phyloP scores from a whole-genome alignment of 495 filamentous ascomycete genomes.

The Podospora australis region DNA sequence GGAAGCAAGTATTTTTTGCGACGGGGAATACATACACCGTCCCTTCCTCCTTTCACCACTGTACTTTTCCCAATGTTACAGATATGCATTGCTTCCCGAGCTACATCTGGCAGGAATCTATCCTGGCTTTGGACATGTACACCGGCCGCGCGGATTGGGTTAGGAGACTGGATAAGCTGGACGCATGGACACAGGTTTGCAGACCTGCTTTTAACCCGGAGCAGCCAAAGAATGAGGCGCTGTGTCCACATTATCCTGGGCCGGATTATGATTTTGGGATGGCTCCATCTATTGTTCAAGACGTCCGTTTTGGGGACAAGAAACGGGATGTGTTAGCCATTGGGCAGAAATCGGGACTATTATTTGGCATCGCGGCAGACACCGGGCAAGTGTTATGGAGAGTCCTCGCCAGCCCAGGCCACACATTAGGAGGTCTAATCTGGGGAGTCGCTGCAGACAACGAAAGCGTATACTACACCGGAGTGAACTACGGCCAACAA shows the following conservation, averaged over 20 bases:
- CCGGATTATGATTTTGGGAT: slow-evolving; percentile 38
- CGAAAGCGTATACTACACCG: slow-evolving; percentile 29
- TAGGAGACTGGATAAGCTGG: slow-evolving; percentile 19
- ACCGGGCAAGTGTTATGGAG: slow-evolving; percentile 29
- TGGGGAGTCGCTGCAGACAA: slow-evolving; percentile 38
- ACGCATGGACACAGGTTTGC: slow-evolving; percentile 30
- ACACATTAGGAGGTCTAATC: slow-evolving; percentile 23
- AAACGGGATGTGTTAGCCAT: slow-evolving; percentile 27
- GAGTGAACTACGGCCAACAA: slow-evolving; percentile 17
- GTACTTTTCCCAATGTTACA: slow-evolving; percentile 10
- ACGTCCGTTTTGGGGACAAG: not conserved
- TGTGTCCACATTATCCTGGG: slow-evolving; percentile 31
- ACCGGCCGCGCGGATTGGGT: slow-evolving; percentile 29
- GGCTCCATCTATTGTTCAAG: slow-evolving; percentile 33
- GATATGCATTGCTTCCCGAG: slow-evolving; percentile 10
- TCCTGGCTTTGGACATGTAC: slow-evolving; percentile 28
- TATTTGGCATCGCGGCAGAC: slow-evolving; percentile 28
- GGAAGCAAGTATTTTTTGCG: slow-evolving; percentile 33
- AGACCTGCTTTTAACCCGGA: slow-evolving; percentile 12
- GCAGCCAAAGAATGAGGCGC: slow-evolving; percentile 10
- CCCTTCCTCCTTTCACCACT: slow-evolving; percentile 16
- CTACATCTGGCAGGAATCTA: slow-evolving; percentile 28
- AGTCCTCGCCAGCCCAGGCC: slow-evolving; percentile 21
- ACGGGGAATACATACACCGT: slow-evolving; percentile 32
- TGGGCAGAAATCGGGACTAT: slow-evolving; percentile 36